Percentiles rank a stretch among this genome's conserved stretches.
Conservation (phyloP, 139 green algal species). For the Deuterostichococcus epilithicus region DNA sequence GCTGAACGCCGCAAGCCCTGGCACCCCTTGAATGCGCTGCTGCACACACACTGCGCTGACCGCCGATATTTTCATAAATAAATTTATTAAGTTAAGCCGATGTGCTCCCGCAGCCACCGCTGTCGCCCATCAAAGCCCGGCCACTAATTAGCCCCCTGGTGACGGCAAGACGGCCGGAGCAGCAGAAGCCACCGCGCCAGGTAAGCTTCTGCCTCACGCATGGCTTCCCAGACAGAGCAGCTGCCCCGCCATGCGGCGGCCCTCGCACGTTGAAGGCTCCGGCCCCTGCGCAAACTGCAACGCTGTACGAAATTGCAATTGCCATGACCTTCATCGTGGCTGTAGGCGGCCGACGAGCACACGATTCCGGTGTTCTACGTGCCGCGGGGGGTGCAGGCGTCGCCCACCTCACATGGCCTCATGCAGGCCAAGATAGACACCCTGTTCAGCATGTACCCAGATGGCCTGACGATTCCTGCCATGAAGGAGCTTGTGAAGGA, state of each 20-base stretch:
- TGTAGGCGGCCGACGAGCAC: constrained; percentile 11
- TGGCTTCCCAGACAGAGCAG: neutral
- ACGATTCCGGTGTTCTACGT: constrained; percentile 87
- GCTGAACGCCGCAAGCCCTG: too few relatives aligned
- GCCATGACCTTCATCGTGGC: neutral
- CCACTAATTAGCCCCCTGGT: constrained; percentile 58
- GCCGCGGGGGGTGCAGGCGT: constrained; percentile 28
- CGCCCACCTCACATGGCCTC: constrained; percentile 7
- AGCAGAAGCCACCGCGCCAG: constrained; percentile 27
- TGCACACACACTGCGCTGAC: neutral
- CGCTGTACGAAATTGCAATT: neutral
- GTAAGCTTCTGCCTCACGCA: constrained; percentile 18
- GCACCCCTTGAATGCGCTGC: neutral
- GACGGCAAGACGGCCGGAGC: constrained; percentile 31
- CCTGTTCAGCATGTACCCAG: constrained; percentile 39
- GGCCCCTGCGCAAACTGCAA: too few relatives aligned
- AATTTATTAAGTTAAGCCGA: neutral
- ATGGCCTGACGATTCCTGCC: constrained; percentile 40
- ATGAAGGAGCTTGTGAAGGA: constrained; percentile 59
- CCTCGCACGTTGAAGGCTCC: neutral
- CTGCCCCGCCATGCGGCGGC: neutral
- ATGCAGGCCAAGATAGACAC: constrained; percentile 38
- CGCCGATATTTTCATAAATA: neutral
- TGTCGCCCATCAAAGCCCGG: constrained; percentile 76
- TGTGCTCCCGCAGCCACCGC: constrained; percentile 59